Base-by-base conservation (phyloP, 1,139 yeast species). In the Geotrichum macrosporum region DNA sequence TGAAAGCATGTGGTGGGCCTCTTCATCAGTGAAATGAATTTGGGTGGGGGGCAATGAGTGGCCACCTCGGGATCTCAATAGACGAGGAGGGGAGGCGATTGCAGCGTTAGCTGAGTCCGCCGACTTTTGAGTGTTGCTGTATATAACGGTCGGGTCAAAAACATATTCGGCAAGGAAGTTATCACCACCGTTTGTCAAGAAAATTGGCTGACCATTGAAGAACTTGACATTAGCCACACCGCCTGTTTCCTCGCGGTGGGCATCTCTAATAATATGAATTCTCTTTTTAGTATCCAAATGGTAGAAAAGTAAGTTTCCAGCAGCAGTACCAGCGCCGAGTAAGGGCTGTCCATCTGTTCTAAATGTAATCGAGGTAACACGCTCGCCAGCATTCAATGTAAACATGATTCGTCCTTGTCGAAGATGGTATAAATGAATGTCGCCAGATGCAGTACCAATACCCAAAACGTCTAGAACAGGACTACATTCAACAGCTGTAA, bases 51-150 rank as follows among this genome's bases (percentile, higher is more conserved):
- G 96, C 19, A 87, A 84, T 3, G 96, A 80, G 65, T 94, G 98
- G 12, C 99, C 99, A 57, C 97, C 97, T 63, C 98, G 78, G 0
- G 95, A 84, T 65, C 98, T 79, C 58, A 94, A 73, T 53, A 83
- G 80, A 62, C 98, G 81, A 34, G 98, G 98, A 1, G 97, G 95
- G 5, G 94, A 78, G 4, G 83, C 81, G 27, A 87, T 78, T 0
- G 81, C 68, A 2, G 76, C 66, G 55, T 80, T 77, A n/a, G 82
- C 70, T 13, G 83, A 73, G 5, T 43, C 48, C 9, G 45, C 34
- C 3, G 47, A 37, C 4, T 21, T 34, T n/a, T 41, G 47, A 18
- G 50, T 48, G 24, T 47, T 47, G 21, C 53, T 48, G 30, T 44
- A 44, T 0, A 92, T 78, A 48, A 88, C 71, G 3, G 92, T 76